A percentile compares a stretch with the other conserved stretches of the same genome.
Evolutionary conservation across 371 early-diverging fungal species (phyloP).

Genomic region (Thermomucor indicae-seudaticae): DNA sequence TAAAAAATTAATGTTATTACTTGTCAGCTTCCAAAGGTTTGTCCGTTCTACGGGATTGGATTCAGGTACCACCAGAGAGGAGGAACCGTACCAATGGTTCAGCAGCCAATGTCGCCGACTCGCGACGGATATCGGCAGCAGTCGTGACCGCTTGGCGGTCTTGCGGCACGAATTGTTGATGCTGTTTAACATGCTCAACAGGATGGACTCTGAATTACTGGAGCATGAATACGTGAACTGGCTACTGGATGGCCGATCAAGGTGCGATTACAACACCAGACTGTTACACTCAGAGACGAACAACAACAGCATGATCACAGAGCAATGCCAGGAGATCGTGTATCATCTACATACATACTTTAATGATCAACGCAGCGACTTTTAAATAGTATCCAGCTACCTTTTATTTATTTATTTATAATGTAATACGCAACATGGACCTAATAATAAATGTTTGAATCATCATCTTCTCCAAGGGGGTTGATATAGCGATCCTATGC

Average conservation of each 20-base stretch:
- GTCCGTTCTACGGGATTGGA: no score
- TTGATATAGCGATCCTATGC: no score
- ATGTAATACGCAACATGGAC: no score
- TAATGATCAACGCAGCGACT: no score
- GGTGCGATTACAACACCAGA: no score
- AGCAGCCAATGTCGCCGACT: slow-evolving; percentile 26
- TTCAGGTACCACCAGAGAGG: no score
- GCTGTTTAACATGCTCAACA: slow-evolving; percentile 41
- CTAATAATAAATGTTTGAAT: no score
- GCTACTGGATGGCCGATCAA: slow-evolving; percentile 36
- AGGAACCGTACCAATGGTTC: slow-evolving; percentile 12
- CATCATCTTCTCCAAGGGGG: no score
- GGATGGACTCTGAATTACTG: slow-evolving; percentile 31
- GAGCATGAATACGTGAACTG: slow-evolving; percentile 48
- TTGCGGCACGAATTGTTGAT: slow-evolving; percentile 41
- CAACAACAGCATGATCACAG: neutral
- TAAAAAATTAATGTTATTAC: no score
- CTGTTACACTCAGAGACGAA: neutral
- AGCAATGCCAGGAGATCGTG: neutral
- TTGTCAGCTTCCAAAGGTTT: slow-evolving; percentile 14
- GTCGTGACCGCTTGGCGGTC: slow-evolving; percentile 41
- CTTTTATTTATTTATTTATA: no score
- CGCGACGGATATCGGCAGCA: slow-evolving; percentile 37
- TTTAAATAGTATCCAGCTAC: neutral
- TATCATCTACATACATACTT: neutral